These are phyloP conservation scores for Ogataea neopini DNA, from an alignment of 805 yeast species.

Conservation along the genomic window DNA sequence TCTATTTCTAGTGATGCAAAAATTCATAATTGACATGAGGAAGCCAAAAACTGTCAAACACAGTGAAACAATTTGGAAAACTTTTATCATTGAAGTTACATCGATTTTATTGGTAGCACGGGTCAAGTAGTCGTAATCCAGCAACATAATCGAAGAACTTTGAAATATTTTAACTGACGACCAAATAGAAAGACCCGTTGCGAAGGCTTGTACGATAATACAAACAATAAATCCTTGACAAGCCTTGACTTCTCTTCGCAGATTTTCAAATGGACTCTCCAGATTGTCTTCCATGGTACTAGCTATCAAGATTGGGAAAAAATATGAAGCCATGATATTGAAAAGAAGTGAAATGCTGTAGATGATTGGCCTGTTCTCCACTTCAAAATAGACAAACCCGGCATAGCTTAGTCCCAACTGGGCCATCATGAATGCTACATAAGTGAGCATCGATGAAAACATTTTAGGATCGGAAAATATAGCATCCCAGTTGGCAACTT, in stretches of 20 bases:
- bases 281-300: constrained; percentile 27
- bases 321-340: constrained; percentile 30
- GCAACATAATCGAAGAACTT: constrained; percentile 11
- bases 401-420: constrained; percentile 30
- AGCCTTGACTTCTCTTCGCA: constrained; percentile 25
- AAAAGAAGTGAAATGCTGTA: constrained; percentile 26
- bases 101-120: constrained; percentile 16
- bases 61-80: constrained; percentile 29
- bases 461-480: constrained; percentile 25
- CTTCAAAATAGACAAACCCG: constrained; percentile 30
- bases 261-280: constrained; percentile 26
- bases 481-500: constrained; percentile 30
- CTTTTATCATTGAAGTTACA: constrained; percentile 22
- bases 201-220: constrained; percentile 21
- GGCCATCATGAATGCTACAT: constrained; percentile 28
- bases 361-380: constrained; percentile 26
- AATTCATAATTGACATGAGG: constrained; percentile 24
- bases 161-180: constrained; percentile 22
- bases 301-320: constrained; percentile 29
- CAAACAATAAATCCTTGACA: constrained; percentile 25
- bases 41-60: constrained; percentile 23
- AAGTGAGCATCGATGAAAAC: constrained; percentile 21
- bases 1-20: constrained; percentile 26
- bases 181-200: constrained; percentile 24
- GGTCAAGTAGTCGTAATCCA: constrained; percentile 17